A percentile compares a stretch with the other conserved stretches of the same genome.
These are phyloP conservation scores for Ogataea glucozyma DNA, from an alignment of 805 yeast genomes.

Conservation along the genomic window DNA sequence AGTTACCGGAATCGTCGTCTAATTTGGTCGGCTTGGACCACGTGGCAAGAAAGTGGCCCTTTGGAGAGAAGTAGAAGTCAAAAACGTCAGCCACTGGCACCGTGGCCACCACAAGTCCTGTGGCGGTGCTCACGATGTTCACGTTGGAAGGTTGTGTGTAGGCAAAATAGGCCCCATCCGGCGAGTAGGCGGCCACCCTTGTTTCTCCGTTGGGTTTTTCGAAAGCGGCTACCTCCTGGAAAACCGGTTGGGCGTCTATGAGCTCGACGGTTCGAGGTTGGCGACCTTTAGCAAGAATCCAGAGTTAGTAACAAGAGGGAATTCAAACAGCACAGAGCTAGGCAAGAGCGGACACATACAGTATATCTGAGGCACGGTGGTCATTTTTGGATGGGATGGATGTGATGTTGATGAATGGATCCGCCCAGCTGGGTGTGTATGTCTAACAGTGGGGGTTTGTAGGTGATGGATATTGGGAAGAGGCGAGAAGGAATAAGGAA, in stretches of 20 bases:
- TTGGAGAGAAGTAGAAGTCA: slow-evolving; percentile 87
- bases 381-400: slow-evolving; percentile 14
- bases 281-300: slow-evolving; percentile 41
- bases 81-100: slow-evolving; percentile 66
- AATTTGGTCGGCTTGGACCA: slow-evolving; percentile 83
- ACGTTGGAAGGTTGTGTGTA: slow-evolving; percentile 68
- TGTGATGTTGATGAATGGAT: not conserved
- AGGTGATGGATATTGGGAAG: no score
- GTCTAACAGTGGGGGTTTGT: not conserved
- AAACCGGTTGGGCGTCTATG: slow-evolving; percentile 48
- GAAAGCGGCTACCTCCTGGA: slow-evolving; percentile 33
- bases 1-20: slow-evolving; percentile 69
- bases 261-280: slow-evolving; percentile 58
- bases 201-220: slow-evolving; percentile 45
- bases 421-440: slow-evolving; percentile 2
- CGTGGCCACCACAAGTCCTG: slow-evolving; percentile 46
- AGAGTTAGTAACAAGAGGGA: slow-evolving; percentile 15
- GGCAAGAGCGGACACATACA: slow-evolving; percentile 16
- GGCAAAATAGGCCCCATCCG: slow-evolving; percentile 68
- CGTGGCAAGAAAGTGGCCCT: slow-evolving; percentile 75
- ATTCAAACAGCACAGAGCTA: not conserved
- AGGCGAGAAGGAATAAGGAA: no score
- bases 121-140: slow-evolving; percentile 54
- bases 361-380: slow-evolving; percentile 32
- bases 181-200: slow-evolving; percentile 64